Conservation (phyloP, 495 filamentous ascomycete genomes). For the Oleoguttula mirabilis region DNA sequence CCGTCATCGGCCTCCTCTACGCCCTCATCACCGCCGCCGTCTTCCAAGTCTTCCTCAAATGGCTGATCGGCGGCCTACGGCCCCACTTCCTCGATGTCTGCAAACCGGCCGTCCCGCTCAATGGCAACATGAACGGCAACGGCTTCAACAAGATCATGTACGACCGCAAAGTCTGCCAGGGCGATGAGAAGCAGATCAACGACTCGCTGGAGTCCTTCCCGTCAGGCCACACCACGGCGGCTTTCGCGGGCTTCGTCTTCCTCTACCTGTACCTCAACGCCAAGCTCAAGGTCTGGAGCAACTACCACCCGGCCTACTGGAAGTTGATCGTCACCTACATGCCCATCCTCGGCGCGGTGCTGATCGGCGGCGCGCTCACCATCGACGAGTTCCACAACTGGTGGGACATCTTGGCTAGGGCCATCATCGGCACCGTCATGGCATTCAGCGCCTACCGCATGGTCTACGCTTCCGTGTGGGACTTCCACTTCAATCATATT, state of each 20-base stretch:
- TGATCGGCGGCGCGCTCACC: constrained; percentile 48
- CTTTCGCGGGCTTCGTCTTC: constrained; percentile 40
- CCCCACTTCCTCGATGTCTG: constrained; percentile 44
- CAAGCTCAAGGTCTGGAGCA: constrained; percentile 44
- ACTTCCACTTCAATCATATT: constrained; percentile 27
- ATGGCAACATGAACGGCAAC: constrained; percentile 24
- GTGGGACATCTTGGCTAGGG: constrained; percentile 29
- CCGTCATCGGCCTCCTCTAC: constrained; percentile 47
- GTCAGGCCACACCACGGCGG: constrained; percentile 43
- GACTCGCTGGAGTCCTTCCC: constrained; percentile 40
- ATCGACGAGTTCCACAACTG: constrained; percentile 46
- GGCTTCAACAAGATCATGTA: constrained; percentile 40
- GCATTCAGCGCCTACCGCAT: constrained; percentile 25
- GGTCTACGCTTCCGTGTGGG: constrained; percentile 25
- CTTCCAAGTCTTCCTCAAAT: constrained; percentile 45
- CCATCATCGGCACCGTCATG: constrained; percentile 24
- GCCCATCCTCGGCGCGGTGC: constrained; percentile 44
- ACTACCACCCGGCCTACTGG: constrained; percentile 52
- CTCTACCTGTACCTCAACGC: constrained; percentile 45
- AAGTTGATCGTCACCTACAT: constrained; percentile 46
- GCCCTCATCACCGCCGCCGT: constrained; percentile 44
- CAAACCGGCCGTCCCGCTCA: constrained; percentile 29
- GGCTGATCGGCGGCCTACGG: constrained; percentile 40
- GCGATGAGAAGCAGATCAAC: constrained; percentile 34
- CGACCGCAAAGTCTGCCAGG: constrained; percentile 39